Conservation (phyloP, 306 rosid species). For the Glycyrrhiza uralensis region DNA sequence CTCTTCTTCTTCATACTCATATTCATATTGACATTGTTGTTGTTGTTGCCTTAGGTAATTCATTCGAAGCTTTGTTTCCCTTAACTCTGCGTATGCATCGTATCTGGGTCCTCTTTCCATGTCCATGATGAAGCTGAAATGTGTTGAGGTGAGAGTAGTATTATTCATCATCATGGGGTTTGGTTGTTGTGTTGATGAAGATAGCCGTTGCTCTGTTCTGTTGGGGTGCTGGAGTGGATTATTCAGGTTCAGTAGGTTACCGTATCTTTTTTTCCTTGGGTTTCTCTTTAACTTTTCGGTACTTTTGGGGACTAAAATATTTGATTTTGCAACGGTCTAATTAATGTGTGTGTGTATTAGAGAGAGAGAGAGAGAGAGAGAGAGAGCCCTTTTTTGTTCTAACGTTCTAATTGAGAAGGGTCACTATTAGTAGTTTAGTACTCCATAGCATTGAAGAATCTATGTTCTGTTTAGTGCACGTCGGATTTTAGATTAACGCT, state of each 20-base stretch:
- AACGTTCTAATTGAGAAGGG: conserved; percentile 52
- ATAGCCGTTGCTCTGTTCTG: too few relatives aligned
- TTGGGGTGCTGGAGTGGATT: too few relatives aligned
- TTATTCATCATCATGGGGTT: too few relatives aligned
- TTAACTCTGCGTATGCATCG: conserved; percentile 56
- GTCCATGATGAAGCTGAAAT: conserved; percentile 38
- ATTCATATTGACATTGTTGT: too few relatives aligned
- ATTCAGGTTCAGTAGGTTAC: too few relatives aligned
- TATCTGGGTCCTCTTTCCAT: conserved; percentile 85
- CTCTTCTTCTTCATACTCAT: conserved; percentile 4
- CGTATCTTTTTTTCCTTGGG: conserved; percentile 19
- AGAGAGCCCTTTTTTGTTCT: background rate
- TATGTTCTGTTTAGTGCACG: background rate
- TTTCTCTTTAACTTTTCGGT: background rate
- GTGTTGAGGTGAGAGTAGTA: conserved; percentile 7
- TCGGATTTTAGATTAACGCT: background rate
- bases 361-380: background rate
- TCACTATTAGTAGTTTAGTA: too few relatives aligned
- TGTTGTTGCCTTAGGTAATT: conserved; percentile 32
- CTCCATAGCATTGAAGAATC: conserved; percentile 7
- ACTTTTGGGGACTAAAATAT: conserved; percentile 8
- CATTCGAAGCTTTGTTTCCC: conserved; percentile 59
- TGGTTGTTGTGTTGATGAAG: conserved; percentile 21
- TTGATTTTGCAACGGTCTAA: conserved; percentile 61
- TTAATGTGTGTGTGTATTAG: too few relatives aligned